Base-by-base conservation (phyloP, 176 grass and related monocot species). In the Saccharum officinarum region DNA sequence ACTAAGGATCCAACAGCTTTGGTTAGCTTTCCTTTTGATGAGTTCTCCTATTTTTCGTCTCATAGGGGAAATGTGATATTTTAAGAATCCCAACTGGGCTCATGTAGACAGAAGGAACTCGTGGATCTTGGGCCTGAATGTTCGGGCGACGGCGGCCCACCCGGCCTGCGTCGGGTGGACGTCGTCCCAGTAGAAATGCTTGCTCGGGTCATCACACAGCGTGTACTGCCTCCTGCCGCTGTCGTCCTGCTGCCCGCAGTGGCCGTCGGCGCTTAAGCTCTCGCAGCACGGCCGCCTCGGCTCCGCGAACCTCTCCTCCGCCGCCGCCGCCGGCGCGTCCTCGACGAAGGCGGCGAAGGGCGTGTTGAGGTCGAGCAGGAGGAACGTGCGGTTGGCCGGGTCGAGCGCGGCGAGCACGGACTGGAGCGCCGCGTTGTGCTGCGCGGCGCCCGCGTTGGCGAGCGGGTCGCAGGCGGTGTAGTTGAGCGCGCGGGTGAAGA, bases 181-280 rank as follows among this genome's bases (percentile, higher is more conserved):
- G n/a, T 91, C 87, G 33, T 98, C 96, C 96, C 93, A 98, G 84
- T 93, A 98, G 77, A 98, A 92, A 22, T 93, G 79, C 6, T 89
- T 69, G 15, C 57, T 63, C 0, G 89, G 85, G 33, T 93, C 86
- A 12, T 10, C 36, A 38, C 93, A 98, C 17, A 98, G 54, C 30
- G 40, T 25, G 87, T 95, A 98, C 82, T 52, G 65, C 44, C 28
- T 20, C 18, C 77, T 90, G 28, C 93, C 93, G 62, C 52, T 67
- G 8, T 87, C 91, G 54, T 98, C 93, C 61, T 81, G 36, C 73
- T 98, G 67, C 14, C 96, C 96, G 79, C 93, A 98, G 59, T 91
- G 78, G 7, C 82, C 88, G 39, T 80, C 88, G 5, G 77, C 36
- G 62, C 8, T 62, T 20, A 88, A 86, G 73, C 89, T 90, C 87